Conservation (phyloP, 805 yeast species). For the Scheffersomyces ergatensis region DNA sequence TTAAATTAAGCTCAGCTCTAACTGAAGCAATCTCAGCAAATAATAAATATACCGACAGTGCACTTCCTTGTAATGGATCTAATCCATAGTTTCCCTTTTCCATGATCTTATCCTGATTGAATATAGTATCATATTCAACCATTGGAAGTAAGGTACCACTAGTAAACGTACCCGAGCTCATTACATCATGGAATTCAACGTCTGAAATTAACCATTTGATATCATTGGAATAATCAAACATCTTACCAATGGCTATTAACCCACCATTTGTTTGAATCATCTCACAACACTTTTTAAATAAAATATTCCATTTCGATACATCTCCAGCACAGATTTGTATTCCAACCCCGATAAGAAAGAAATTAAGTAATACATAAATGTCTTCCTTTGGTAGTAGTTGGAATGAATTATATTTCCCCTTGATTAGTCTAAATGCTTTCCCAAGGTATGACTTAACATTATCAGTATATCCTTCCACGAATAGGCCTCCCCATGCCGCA, state of each 20-base stretch:
- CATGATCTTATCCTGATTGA: conserved; percentile 13
- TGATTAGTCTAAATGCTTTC: conserved; percentile 6
- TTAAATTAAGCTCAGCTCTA: conserved; percentile 3
- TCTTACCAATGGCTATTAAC: conserved; percentile 8
- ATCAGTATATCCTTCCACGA: conserved; percentile 10
- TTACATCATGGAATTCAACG: conserved; percentile 19
- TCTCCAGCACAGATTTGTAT: conserved; percentile 19
- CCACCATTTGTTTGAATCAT: conserved; percentile 16
- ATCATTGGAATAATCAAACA: conserved; percentile 16
- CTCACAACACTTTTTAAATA: conserved; percentile 7
- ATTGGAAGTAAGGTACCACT: conserved; percentile 13
- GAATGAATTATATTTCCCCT: conserved; percentile 3
- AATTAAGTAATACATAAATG: conserved; percentile 14
- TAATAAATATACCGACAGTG: conserved; percentile 14
- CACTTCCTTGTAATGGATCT: conserved; percentile 23
- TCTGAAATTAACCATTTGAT: conserved; percentile 17
- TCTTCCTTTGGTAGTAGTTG: conserved; percentile 7
- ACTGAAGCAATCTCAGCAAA: conserved; percentile 13
- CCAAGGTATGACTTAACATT: conserved; percentile 7
- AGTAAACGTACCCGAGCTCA: conserved; percentile 12
- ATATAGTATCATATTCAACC: conserved; percentile 10
- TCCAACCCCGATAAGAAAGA: conserved; percentile 11
- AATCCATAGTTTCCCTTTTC: conserved; percentile 16
- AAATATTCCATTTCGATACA: conserved; percentile 12
- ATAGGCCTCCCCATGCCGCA: conserved; percentile 28